Evolutionary conservation across 2,329 filamentous ascomycete species (phyloP).

Genomic region (Grosmannia serpens): DNA sequence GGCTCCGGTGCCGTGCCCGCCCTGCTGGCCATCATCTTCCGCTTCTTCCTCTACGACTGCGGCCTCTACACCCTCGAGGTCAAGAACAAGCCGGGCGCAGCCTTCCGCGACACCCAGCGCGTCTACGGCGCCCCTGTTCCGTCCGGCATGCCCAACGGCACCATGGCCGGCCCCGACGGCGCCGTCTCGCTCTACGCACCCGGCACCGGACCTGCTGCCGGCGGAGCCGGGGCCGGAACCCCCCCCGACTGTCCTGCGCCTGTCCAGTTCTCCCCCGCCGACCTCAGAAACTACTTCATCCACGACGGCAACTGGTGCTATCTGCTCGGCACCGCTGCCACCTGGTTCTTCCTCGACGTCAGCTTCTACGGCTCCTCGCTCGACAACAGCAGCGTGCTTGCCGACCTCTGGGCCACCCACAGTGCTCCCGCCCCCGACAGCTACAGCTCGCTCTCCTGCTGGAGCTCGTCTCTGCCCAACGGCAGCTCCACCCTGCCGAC

Average conservation of each 20-base stretch:
- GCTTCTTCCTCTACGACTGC: constrained; percentile 55
- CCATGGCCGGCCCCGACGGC: neutral
- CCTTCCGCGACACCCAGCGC: constrained; percentile 46
- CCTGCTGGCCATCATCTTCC: constrained; percentile 51
- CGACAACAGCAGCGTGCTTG: constrained; percentile 30
- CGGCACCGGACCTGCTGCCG: neutral
- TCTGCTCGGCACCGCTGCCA: constrained; percentile 30
- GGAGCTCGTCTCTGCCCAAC: constrained; percentile 30
- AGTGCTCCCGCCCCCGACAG: constrained; percentile 21
- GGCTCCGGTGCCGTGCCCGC: constrained; percentile 54
- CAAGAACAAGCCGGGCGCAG: constrained; percentile 46
- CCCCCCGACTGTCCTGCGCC: constrained; percentile 23
- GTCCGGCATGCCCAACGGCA: constrained; percentile 16
- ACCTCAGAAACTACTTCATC: constrained; percentile 40
- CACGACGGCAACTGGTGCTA: constrained; percentile 34
- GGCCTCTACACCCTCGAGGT: constrained; percentile 56
- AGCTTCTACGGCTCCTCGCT: constrained; percentile 45
- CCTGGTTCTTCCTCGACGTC: constrained; percentile 45
- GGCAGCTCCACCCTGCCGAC: constrained; percentile 31
- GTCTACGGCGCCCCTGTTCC: constrained; percentile 35
- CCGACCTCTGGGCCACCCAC: constrained; percentile 30
- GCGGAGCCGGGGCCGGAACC: neutral
- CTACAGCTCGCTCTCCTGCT: constrained; percentile 29
- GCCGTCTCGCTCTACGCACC: constrained; percentile 21
- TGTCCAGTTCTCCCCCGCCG: constrained; percentile 35